These are phyloP conservation scores for Pelargonium nanum DNA, from an alignment of 345 rosid genomes.

Conservation along the genomic window DNA sequence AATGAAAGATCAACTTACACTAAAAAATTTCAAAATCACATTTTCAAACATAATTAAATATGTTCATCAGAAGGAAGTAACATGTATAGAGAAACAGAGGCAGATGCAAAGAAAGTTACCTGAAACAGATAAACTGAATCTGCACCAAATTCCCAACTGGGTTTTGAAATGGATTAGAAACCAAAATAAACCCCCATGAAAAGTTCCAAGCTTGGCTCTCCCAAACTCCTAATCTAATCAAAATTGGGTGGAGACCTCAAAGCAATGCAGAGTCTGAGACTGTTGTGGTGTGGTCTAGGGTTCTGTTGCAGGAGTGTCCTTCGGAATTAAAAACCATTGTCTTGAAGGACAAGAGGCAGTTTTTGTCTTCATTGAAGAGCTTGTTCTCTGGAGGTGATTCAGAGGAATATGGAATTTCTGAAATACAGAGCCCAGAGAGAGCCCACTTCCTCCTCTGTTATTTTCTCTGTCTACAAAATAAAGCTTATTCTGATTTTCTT, in stretches of 20 bases:
- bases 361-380: conserved; percentile 50
- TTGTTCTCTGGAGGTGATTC: conserved; percentile 30
- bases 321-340: conserved; percentile 23
- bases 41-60: too few species aligned
- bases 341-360: conserved; percentile 31
- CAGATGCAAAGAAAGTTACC: too few species aligned
- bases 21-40: too few species aligned
- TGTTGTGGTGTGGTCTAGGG: conserved; percentile 14
- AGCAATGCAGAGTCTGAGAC: conserved; percentile 5
- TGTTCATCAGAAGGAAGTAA: too few species aligned
- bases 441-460: conserved; percentile 10
- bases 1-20: too few species aligned
- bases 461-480: neutral
- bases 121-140: too few species aligned
- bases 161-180: conserved; percentile 16
- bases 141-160: conserved; percentile 19
- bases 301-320: conserved; percentile 23
- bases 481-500: neutral
- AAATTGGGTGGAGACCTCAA: conserved; percentile 10
- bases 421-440: conserved; percentile 27
- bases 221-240: conserved; percentile 10
- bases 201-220: conserved; percentile 14
- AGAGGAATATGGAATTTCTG: conserved; percentile 63
- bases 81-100: too few species aligned
- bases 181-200: conserved; percentile 13